Conservation (phyloP, 129 eudicot species). For the Escallonia herrerae region DNA sequence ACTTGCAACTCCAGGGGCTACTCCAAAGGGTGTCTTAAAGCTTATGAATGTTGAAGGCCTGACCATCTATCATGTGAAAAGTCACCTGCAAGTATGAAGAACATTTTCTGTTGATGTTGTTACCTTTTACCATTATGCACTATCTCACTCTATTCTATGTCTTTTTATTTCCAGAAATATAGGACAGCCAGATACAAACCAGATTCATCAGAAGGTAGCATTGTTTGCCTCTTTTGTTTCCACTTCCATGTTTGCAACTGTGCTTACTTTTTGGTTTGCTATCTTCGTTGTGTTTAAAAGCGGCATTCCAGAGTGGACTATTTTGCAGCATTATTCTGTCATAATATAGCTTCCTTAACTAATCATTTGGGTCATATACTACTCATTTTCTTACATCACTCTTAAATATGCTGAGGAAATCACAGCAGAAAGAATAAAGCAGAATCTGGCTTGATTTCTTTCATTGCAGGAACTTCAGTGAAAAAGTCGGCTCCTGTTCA, state of each 20-base stretch:
- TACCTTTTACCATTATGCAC: not conserved
- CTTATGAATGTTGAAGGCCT: slow-evolving; percentile 92
- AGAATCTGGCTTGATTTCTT: not conserved
- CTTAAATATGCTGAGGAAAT: not conserved
- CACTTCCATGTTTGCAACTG: not conserved
- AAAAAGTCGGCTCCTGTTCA: slow-evolving; percentile 44
- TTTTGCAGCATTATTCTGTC: too few relatives aligned
- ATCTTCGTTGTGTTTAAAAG: too few relatives aligned
- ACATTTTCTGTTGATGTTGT: not conserved
- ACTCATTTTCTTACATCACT: not conserved
- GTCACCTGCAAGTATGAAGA: slow-evolving; percentile 70
- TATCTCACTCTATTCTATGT: slow-evolving; percentile 1
- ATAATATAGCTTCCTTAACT: too few relatives aligned
- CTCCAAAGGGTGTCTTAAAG: slow-evolving; percentile 90
- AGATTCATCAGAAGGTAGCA: slow-evolving; percentile 76
- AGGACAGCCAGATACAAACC: slow-evolving; percentile 93
- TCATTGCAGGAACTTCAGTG: slow-evolving; percentile 57
- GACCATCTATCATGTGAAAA: slow-evolving; percentile 94
- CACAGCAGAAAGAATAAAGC: not conserved
- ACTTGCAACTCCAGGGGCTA: slow-evolving; percentile 59
- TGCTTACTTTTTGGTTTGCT: not conserved
- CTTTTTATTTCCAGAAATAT: slow-evolving; percentile 60
- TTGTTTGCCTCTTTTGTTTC: not conserved
- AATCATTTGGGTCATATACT: too few relatives aligned
- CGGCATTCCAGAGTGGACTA: too few relatives aligned